Evolutionary conservation across 2,329 filamentous ascomycete genomes (phyloP).

Genomic region (Cladosporium colombiae): DNA sequence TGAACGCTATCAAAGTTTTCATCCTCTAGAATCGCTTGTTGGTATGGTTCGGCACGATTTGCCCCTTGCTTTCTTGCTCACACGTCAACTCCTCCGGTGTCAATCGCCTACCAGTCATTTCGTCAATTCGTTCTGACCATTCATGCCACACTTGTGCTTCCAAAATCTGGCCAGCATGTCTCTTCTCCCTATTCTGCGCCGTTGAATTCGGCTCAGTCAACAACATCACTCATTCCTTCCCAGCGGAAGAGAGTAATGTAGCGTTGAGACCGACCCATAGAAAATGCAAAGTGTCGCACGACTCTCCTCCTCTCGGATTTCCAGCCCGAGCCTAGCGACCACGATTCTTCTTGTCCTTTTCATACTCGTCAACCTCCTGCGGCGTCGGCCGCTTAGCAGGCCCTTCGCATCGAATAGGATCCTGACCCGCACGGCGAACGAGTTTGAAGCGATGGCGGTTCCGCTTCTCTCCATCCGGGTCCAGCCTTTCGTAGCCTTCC

Average conservation of each 20-base stretch:
- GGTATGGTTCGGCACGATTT: neutral
- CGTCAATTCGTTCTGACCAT: neutral
- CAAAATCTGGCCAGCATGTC: neutral
- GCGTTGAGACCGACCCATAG: neutral
- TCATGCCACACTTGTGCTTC: neutral
- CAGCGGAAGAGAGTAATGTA: neutral
- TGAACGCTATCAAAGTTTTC: neutral
- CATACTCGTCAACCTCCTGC: slow-evolving; percentile 37
- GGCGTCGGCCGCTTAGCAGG: slow-evolving; percentile 47
- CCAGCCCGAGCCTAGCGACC: slow-evolving; percentile 13
- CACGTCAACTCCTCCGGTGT: neutral
- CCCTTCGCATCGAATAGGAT: slow-evolving; percentile 49
- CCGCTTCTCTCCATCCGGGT: slow-evolving; percentile 42
- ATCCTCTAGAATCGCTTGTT: neutral
- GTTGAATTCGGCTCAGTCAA: neutral
- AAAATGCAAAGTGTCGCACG: neutral
- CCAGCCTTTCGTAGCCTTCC: slow-evolving; percentile 40
- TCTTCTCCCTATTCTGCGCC: neutral
- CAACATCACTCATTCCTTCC: neutral
- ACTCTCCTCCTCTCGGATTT: neutral
- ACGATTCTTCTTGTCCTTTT: slow-evolving; percentile 27
- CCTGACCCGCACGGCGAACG: slow-evolving; percentile 45
- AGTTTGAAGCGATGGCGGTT: slow-evolving; percentile 53
- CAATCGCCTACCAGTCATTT: neutral
- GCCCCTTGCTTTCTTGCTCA: neutral